Evolutionary conservation across 169 alveolate species (phyloP).

Genomic region (Miamiensis avidus): DNA sequence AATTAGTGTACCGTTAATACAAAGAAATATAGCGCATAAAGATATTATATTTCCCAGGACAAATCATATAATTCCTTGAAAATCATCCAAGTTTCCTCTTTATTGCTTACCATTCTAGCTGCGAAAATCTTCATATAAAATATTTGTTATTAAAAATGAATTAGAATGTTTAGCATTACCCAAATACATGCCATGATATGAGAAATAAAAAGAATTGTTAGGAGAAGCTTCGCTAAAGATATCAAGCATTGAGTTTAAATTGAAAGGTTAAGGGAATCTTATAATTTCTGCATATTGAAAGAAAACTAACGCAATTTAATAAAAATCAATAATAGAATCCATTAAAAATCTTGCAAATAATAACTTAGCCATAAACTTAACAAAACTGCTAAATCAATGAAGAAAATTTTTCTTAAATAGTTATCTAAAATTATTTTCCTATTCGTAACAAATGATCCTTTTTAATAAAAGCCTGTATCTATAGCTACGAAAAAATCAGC

Average conservation of each 20-base stretch:
- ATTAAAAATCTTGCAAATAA: neutral
- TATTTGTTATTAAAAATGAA: neutral
- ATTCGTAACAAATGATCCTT: constrained; percentile 2
- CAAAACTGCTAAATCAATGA: neutral
- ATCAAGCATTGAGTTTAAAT: neutral
- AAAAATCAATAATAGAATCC: constrained; percentile 1
- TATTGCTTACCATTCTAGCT: no score
- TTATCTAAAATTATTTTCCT: neutral
- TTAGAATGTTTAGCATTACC: neutral
- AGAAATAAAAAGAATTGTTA: neutral
- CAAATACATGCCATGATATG: constrained; percentile 22
- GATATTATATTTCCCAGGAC: neutral
- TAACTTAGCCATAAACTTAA: neutral
- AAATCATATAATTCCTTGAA: neutral
- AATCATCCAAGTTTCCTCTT: no score
- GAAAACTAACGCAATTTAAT: constrained; percentile 1
- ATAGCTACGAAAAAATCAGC: neutral
- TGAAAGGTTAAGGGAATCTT: neutral
- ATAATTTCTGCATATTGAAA: neutral
- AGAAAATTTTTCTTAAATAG: neutral
- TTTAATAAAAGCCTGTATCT: constrained; percentile 18
- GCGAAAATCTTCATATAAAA: no score
- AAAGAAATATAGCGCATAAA: constrained; percentile 5
- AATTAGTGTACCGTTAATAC: no score
- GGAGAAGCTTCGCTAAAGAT: neutral